These are phyloP conservation scores for Rhodotorula sp. DNA, from an alignment of 1,284 basidiomycete genomes.

Conservation along the genomic window DNA sequence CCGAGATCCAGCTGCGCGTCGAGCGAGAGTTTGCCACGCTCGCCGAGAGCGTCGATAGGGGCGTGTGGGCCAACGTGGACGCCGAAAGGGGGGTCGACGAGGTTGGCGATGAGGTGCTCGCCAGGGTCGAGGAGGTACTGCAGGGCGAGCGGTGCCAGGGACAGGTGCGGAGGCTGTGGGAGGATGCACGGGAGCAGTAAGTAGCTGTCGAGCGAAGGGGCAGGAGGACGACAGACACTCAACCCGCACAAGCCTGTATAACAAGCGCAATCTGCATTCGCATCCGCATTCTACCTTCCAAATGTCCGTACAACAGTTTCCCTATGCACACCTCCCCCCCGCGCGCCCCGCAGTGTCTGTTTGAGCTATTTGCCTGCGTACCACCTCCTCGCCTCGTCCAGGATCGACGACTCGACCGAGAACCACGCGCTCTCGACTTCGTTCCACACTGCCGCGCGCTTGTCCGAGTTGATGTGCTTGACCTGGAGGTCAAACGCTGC, in stretches of 20 bases:
- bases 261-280: too few relatives aligned
- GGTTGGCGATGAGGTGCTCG: constrained; percentile 65
- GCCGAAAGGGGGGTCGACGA: constrained; percentile 63
- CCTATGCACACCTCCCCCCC: background rate
- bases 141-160: background rate
- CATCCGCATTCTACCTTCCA: too few relatives aligned
- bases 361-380: constrained; percentile 17
- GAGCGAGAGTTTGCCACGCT: constrained; percentile 66
- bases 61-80: constrained; percentile 66
- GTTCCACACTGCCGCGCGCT: constrained; percentile 57
- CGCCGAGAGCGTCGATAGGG: constrained; percentile 54
- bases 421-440: constrained; percentile 43
- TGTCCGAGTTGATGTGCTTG: constrained; percentile 67
- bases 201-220: background rate
- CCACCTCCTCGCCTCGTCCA: constrained; percentile 34
- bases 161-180: constrained; percentile 38
- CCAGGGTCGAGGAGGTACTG: constrained; percentile 55
- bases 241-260: too few relatives aligned
- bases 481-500: constrained; percentile 64
- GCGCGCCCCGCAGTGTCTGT: background rate
- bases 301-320: background rate
- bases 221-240: too few relatives aligned
- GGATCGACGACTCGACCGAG: constrained; percentile 29
- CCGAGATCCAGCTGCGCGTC: constrained; percentile 67
- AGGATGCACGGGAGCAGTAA: background rate